phyloP scores from a whole-genome alignment of 2,329 filamentous ascomycete genomes.

The Botryotinia globosa region DNA sequence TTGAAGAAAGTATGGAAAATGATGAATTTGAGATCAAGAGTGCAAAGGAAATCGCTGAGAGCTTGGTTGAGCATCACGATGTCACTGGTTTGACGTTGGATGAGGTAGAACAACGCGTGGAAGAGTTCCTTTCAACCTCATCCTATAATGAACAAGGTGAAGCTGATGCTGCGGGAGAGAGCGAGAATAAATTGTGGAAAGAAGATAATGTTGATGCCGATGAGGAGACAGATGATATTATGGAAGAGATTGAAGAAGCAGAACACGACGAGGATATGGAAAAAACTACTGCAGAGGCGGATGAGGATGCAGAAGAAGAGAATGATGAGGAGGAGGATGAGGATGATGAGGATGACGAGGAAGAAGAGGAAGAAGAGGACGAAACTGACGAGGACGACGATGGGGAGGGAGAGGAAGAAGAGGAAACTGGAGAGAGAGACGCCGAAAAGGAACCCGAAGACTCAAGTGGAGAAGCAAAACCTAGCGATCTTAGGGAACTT shows the following conservation, averaged over 20 bases:
- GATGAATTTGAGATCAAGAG: constrained; percentile 33
- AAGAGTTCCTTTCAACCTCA: constrained; percentile 22
- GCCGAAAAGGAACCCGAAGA: background rate
- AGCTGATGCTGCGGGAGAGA: background rate
- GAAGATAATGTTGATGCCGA: constrained; percentile 19
- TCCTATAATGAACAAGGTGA: constrained; percentile 13
- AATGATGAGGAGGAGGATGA: constrained; percentile 16
- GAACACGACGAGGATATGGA: constrained; percentile 18
- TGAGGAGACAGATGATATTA: constrained; percentile 18
- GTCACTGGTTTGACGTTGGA: constrained; percentile 21
- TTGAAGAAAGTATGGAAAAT: constrained; percentile 36
- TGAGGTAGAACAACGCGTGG: constrained; percentile 21
- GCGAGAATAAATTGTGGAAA: constrained; percentile 15
- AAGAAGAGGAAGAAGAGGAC: constrained; percentile 23
- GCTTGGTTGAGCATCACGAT: constrained; percentile 21
- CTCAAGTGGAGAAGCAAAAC: background rate
- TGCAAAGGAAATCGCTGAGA: constrained; percentile 21
- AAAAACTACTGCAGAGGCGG: constrained; percentile 16
- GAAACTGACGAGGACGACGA: constrained; percentile 19
- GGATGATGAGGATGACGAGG: constrained; percentile 3
- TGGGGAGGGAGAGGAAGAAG: constrained; percentile 20
- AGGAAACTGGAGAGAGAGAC: constrained; percentile 5
- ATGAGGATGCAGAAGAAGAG: constrained; percentile 22
- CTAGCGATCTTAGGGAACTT: constrained; percentile 1
- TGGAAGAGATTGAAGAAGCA: constrained; percentile 16